phyloP scores from a whole-genome alignment of 257 asterid species.

The Salvia rosmarinus region DNA sequence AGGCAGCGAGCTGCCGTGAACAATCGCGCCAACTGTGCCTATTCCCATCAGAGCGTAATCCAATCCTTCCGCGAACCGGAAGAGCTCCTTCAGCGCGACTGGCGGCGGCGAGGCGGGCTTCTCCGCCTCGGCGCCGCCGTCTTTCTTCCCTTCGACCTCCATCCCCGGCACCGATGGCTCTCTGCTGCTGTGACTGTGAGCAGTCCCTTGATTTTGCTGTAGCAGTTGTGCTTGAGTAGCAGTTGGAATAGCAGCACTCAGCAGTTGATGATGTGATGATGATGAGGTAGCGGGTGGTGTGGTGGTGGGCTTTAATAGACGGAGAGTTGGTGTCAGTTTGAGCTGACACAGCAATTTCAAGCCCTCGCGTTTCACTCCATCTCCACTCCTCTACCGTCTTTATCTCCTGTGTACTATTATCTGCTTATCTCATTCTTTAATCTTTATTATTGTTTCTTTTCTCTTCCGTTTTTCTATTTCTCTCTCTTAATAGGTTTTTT shows the following conservation, averaged over 20 bases:
- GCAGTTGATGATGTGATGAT: background rate
- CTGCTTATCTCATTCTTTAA: slow-evolving; percentile 26
- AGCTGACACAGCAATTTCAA: slow-evolving; percentile 65
- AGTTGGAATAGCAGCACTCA: background rate
- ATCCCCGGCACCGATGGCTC: background rate
- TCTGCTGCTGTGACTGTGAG: background rate
- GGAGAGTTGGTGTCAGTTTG: slow-evolving; percentile 33
- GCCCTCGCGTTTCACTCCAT: slow-evolving; percentile 84
- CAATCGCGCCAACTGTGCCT: slow-evolving; percentile 90
- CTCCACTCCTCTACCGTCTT: slow-evolving; percentile 70
- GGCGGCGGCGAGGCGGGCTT: slow-evolving; percentile 60
- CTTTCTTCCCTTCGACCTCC: slow-evolving; percentile 47
- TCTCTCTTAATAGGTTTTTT: too few relatives aligned
- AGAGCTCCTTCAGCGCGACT: slow-evolving; percentile 62
- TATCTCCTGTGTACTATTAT: slow-evolving; percentile 43
- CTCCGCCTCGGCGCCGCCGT: slow-evolving; percentile 45
- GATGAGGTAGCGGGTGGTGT: slow-evolving; percentile 26
- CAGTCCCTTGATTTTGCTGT: background rate
- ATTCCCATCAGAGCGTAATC: slow-evolving; percentile 76
- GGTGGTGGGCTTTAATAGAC: slow-evolving; percentile 50
- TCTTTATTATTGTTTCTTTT: background rate
- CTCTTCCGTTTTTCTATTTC: background rate
- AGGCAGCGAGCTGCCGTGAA: slow-evolving; percentile 94
- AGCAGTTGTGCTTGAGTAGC: background rate
- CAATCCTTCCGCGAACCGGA: slow-evolving; percentile 89